These are phyloP conservation scores for Whalleya microplaca DNA, from an alignment of 2,329 filamentous ascomycete species.

Conservation along the genomic window DNA sequence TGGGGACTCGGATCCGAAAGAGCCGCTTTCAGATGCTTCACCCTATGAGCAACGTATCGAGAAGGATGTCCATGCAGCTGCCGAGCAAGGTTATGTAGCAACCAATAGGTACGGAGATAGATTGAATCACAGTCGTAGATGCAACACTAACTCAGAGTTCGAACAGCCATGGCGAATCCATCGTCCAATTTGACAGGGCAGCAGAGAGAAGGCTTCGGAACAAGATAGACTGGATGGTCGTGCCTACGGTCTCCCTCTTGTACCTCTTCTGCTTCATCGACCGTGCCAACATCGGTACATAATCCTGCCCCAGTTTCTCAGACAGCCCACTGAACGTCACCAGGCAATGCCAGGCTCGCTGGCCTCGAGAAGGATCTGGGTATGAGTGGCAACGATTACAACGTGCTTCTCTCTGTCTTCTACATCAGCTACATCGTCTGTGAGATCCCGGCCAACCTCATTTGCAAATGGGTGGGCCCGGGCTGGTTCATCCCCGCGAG, in stretches of 20 bases:
- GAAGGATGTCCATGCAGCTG: conserved; percentile 35
- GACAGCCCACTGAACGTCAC: not conserved
- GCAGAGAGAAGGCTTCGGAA: conserved; percentile 59
- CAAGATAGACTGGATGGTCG: conserved; percentile 66
- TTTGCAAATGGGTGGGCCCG: conserved; percentile 72
- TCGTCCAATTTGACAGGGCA: conserved; percentile 57
- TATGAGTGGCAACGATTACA: conserved; percentile 69
- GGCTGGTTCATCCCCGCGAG: conserved; percentile 71
- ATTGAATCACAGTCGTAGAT: not conserved
- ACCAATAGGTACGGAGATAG: conserved; percentile 47
- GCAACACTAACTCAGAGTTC: conserved; percentile 14
- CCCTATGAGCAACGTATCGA: conserved; percentile 13
- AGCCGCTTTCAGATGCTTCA: not conserved
- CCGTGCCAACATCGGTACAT: conserved; percentile 67
- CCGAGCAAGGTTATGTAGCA: conserved; percentile 48
- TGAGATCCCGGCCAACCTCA: conserved; percentile 70
- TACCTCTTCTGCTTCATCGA: conserved; percentile 75
- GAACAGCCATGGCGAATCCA: conserved; percentile 51
- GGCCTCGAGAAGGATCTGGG: conserved; percentile 66
- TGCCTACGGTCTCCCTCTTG: conserved; percentile 65
- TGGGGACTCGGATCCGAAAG: conserved; percentile 9
- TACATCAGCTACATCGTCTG: conserved; percentile 76
- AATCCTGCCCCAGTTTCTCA: not conserved
- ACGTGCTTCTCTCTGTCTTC: conserved; percentile 68
- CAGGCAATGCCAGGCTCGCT: conserved; percentile 70